Evolutionary conservation across 768 basidiomycete species (phyloP).

Genomic region (Leucocoprinus birnbaumii): DNA sequence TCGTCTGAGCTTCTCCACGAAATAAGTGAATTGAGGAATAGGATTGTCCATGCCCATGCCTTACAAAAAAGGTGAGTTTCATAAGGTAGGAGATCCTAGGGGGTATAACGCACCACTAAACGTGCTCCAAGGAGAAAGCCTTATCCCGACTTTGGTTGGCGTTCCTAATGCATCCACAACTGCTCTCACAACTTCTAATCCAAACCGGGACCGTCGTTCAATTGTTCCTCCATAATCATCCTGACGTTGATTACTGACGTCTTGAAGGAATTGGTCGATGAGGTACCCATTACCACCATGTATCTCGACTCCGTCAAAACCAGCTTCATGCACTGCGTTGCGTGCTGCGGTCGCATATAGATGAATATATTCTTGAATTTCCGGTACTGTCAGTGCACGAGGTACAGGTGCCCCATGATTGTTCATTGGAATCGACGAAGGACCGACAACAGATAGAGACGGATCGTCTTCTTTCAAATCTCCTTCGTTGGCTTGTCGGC

Average conservation of each 20-base stretch:
- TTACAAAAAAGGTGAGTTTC: slow-evolving; percentile 8
- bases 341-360: slow-evolving; percentile 52
- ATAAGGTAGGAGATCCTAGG: slow-evolving; percentile 13
- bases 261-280: slow-evolving; percentile 61
- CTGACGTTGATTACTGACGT: slow-evolving; percentile 22
- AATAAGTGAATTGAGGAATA: slow-evolving; percentile 48
- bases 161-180: slow-evolving; percentile 48
- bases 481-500: slow-evolving; percentile 33
- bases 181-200: slow-evolving; percentile 50
- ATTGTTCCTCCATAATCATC: slow-evolving; percentile 70
- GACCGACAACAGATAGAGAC: slow-evolving; percentile 25
- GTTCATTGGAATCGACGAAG: slow-evolving; percentile 27
- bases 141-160: slow-evolving; percentile 45
- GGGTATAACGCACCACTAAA: slow-evolving; percentile 30
- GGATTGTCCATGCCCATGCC: slow-evolving; percentile 57
- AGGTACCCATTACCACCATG: slow-evolving; percentile 46
- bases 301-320: slow-evolving; percentile 59
- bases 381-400: slow-evolving; percentile 26
- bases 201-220: slow-evolving; percentile 56
- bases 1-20: slow-evolving; percentile 37
- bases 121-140: slow-evolving; percentile 54
- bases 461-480: slow-evolving; percentile 33
- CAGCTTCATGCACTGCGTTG: slow-evolving; percentile 52
- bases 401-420: too few species aligned
- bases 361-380: slow-evolving; percentile 48